Conservation (phyloP, 306 rosid species). For the Crotalaria pallida region DNA sequence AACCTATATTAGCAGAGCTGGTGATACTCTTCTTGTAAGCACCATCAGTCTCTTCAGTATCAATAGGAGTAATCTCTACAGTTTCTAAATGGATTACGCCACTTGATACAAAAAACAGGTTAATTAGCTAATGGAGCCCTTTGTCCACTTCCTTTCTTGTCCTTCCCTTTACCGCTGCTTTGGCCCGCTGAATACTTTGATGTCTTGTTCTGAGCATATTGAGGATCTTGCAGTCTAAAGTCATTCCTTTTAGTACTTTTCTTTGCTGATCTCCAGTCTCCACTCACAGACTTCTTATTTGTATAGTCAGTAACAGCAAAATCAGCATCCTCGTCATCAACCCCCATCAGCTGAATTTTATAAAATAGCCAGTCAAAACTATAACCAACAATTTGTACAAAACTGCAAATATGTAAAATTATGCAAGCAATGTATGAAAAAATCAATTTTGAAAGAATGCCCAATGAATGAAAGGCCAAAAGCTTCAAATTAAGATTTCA, state of each 20-base stretch:
- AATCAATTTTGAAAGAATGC: background rate
- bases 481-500: background rate
- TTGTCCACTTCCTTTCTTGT: constrained; percentile 42
- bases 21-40: constrained; percentile 22
- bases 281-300: constrained; percentile 34
- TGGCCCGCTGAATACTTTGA: constrained; percentile 32
- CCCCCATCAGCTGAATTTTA: constrained; percentile 61
- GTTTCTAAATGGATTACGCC: constrained; percentile 53
- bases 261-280: constrained; percentile 35
- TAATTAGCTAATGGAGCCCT: constrained; percentile 53
- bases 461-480: background rate
- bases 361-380: constrained; percentile 3
- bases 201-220: constrained; percentile 31
- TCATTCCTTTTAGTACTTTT: constrained; percentile 38
- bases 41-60: constrained; percentile 33
- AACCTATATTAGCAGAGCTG: constrained; percentile 39
- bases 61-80: constrained; percentile 25
- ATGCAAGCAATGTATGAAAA: background rate
- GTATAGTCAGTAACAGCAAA: constrained; percentile 45
- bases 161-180: constrained; percentile 40
- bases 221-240: constrained; percentile 26
- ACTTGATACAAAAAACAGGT: constrained; percentile 76
- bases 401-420: background rate
- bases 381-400: background rate
- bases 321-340: constrained; percentile 55